Evolutionary conservation across 192 early-diverging fungal species (phyloP).

Genomic region (Mortierella alpina): DNA sequence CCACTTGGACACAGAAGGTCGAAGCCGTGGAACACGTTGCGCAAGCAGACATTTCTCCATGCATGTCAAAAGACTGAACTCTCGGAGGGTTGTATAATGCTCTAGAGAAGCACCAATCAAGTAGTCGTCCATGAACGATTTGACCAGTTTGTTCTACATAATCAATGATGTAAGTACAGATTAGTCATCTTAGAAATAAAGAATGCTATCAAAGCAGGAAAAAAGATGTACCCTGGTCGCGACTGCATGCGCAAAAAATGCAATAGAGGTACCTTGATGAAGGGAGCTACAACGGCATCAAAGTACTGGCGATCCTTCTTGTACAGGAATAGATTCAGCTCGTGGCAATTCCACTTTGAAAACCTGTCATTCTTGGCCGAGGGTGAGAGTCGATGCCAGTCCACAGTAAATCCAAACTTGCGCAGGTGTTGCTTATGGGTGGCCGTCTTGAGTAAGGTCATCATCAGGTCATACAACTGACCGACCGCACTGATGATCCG

Average conservation of each 20-base stretch:
- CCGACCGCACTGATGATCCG: conserved; percentile 42
- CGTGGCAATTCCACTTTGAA: conserved; percentile 54
- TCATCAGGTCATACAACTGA: conserved; percentile 47
- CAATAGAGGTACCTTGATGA: conserved; percentile 55
- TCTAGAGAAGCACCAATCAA: conserved; percentile 51
- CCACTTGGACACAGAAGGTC: conserved; percentile 33
- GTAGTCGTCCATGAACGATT: conserved; percentile 60
- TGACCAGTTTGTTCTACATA: conserved; percentile 58
- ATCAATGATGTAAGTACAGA: not conserved
- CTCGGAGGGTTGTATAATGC: conserved; percentile 33
- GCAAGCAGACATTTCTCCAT: conserved; percentile 59
- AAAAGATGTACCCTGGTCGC: not conserved
- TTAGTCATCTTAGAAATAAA: not conserved
- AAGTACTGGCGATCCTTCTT: conserved; percentile 59
- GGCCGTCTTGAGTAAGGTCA: conserved; percentile 17
- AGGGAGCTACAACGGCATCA: conserved; percentile 41
- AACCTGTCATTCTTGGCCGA: conserved; percentile 50
- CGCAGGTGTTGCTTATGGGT: conserved; percentile 13
- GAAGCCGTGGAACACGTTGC: conserved; percentile 28
- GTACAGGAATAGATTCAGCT: conserved; percentile 62
- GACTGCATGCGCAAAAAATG: no score
- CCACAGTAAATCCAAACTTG: conserved; percentile 46
- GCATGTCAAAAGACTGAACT: conserved; percentile 42
- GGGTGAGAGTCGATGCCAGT: conserved; percentile 43
- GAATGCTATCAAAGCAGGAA: not conserved